phyloP scores from a whole-genome alignment of 1,284 basidiomycete genomes.

The Ustilago lituana region DNA sequence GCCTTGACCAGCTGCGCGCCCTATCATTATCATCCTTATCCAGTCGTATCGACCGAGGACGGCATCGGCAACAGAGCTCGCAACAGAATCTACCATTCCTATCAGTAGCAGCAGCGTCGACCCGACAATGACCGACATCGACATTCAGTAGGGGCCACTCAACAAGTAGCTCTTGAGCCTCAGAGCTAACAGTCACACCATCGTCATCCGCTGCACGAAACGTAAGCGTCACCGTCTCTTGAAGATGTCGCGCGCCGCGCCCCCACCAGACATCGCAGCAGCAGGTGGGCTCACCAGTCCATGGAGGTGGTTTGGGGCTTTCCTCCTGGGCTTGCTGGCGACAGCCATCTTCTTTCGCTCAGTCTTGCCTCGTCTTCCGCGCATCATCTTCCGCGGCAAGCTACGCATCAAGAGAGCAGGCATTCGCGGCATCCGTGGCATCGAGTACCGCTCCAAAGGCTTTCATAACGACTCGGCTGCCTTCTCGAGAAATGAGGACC shows the following conservation, averaged over 20 bases:
- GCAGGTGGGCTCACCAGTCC: not conserved
- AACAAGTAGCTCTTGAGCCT: too few species aligned
- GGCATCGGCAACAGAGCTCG: too few species aligned
- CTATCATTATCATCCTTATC: too few species aligned
- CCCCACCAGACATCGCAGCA: not conserved
- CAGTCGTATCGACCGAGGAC: too few species aligned
- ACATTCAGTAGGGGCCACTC: too few species aligned
- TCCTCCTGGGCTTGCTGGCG: constrained; percentile 27
- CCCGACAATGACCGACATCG: too few species aligned
- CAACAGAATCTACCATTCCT: too few species aligned
- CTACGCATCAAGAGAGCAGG: constrained; percentile 51
- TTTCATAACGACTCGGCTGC: constrained; percentile 41
- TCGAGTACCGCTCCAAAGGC: constrained; percentile 58
- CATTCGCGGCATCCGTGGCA: constrained; percentile 54
- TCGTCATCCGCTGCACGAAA: too few species aligned
- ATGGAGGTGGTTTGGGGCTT: constrained; percentile 21
- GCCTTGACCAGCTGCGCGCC: too few species aligned
- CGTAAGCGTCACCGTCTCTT: too few species aligned
- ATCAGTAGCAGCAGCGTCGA: too few species aligned
- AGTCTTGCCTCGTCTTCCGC: constrained; percentile 53
- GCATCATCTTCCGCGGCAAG: constrained; percentile 52
- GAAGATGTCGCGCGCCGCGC: constrained; percentile 6
- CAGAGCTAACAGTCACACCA: too few species aligned
- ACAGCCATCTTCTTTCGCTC: constrained; percentile 56
- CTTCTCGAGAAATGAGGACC: constrained; percentile 28